Evolutionary conservation across 108 stramenopile genomes (phyloP), one percentile per base, ranked within the genome.

Genomic region (Cyclotella distinguenda): DNA sequence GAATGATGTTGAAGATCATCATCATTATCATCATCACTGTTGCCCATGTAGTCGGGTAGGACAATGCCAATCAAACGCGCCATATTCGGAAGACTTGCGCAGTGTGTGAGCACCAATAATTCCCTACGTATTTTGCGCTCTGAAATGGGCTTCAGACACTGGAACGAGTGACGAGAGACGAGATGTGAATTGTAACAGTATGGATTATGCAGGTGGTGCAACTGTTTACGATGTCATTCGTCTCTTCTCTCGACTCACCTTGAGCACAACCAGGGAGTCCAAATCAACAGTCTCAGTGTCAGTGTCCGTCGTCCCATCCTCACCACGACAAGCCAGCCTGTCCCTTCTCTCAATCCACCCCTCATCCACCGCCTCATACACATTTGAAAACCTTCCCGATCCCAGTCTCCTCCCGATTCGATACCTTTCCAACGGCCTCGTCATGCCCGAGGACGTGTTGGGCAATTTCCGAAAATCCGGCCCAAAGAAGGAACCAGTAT

Each of bases 331-430:
- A 1, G 34, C 54, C 21, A 22, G 22, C 16, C 19, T 21, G 18
- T 36, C 8, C 32, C 54, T 15, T 1, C 8, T 28, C 31, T 64
- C 66, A 18, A 36, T 10, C 4, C 25, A 34, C 35, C 68, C 53
- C 26, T 80, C 63, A 58, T 88, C 87, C 19, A 90, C 83, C 0
- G 92, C 92, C 70, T 90, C 89, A 58, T 89, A 94, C 16, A 94
- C 92, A 56, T 94, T 87, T 18, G 84, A 86, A 44, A 94, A 94
- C 62, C 90, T 94, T 6, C 89, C 92, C 22, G 89, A 78, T n/a
- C 92, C 92, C 38, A 94, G 76, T 34, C 84, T 70, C n/a, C 86
- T 60, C 0, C 68, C 48, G 6, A 90, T 39, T 43, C 66, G 63
- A 66, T 79, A 94, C 31, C 62, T 40, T 1, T 68, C 55, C 28